These are phyloP conservation scores for Chlamydomonas sp. DNA, from an alignment of 139 green algal genomes.

Conservation along the genomic window DNA sequence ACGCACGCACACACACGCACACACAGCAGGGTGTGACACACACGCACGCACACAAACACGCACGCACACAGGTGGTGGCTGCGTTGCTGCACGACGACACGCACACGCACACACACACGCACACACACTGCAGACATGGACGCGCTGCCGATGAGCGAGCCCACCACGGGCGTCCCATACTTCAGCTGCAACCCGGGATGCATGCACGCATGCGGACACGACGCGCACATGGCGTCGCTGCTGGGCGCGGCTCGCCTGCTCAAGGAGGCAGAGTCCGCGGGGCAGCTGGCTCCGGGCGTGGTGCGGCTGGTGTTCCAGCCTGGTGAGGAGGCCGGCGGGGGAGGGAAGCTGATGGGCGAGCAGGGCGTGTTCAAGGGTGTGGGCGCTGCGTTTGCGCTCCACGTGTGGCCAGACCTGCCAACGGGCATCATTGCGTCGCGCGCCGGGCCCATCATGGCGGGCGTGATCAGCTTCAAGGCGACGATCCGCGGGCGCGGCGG, in stretches of 20 bases:
- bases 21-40: too few relatives aligned
- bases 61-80: too few relatives aligned
- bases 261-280: not conserved
- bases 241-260: not conserved
- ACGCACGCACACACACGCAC: too few relatives aligned
- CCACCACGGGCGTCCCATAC: conserved; percentile 9
- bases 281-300: too few relatives aligned
- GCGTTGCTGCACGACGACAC: too few relatives aligned
- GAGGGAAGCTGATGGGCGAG: not conserved
- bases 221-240: not conserved
- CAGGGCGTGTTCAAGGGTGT: not conserved
- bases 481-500: conserved; percentile 57
- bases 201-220: not conserved
- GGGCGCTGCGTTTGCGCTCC: conserved; percentile 55
- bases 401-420: conserved; percentile 67
- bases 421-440: conserved; percentile 46
- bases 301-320: not conserved
- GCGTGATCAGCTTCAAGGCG: conserved; percentile 54
- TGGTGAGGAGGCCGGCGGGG: not conserved
- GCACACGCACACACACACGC: too few relatives aligned
- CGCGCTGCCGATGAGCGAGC: conserved; percentile 12
- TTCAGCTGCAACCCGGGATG: conserved; percentile 1
- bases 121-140: too few relatives aligned
- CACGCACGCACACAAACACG: too few relatives aligned
- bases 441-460: conserved; percentile 75